These are phyloP conservation scores for Diaporthe eres DNA, from an alignment of 2,329 filamentous ascomycete genomes.

Conservation along the genomic window DNA sequence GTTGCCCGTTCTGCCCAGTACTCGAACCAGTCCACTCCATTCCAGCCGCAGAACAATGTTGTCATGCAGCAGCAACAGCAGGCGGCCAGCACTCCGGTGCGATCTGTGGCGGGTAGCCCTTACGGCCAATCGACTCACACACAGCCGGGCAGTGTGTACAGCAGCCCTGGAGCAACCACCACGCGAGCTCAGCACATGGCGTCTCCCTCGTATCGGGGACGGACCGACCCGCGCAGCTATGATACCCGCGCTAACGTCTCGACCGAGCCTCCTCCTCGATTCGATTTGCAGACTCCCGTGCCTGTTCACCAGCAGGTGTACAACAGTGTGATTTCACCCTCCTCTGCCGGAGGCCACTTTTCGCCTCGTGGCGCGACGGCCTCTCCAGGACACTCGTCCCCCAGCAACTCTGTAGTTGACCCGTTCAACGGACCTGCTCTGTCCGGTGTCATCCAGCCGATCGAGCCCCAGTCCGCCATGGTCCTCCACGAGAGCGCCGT, in stretches of 20 bases:
- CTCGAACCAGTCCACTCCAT: background rate
- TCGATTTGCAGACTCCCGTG: constrained; percentile 46
- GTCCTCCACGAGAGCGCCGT: constrained; percentile 29
- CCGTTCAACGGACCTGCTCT: constrained; percentile 40
- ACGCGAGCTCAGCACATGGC: background rate
- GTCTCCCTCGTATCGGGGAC: constrained; percentile 27
- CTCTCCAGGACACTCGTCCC: background rate
- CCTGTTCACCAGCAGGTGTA: constrained; percentile 24
- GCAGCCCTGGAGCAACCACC: background rate
- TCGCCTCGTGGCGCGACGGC: background rate
- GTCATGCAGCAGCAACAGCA: constrained; percentile 28
- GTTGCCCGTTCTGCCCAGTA: constrained; percentile 1
- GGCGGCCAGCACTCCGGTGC: background rate
- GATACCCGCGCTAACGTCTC: constrained; percentile 52
- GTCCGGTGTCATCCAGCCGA: constrained; percentile 38
- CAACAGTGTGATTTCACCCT: constrained; percentile 7
- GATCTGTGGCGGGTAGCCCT: background rate
- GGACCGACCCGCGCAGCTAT: constrained; percentile 60
- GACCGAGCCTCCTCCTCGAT: constrained; percentile 55
- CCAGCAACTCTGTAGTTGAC: constrained; percentile 7
- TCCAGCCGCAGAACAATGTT: background rate
- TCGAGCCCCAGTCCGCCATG: constrained; percentile 26
- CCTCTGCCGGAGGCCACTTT: background rate
- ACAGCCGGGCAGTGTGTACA: background rate
- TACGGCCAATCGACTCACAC: constrained; percentile 2